These are phyloP conservation scores for Canavalia gladiata DNA, from an alignment of 306 rosid genomes.

Conservation along the genomic window DNA sequence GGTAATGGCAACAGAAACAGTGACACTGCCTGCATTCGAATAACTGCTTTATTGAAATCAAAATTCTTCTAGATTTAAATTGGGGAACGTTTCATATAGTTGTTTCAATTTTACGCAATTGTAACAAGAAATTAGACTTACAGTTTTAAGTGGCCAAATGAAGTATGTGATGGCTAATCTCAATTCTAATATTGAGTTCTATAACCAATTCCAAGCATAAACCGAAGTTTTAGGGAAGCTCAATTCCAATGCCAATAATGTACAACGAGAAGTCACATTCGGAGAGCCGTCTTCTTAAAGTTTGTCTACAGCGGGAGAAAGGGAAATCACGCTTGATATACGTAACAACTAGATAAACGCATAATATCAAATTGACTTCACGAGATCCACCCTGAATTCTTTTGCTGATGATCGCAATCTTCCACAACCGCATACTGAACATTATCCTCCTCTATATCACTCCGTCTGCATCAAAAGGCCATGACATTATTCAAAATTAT, in stretches of 20 bases:
- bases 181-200: conserved; percentile 24
- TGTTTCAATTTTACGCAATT: background rate
- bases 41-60: conserved; percentile 10
- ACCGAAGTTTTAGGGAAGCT: conserved; percentile 11
- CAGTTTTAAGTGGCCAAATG: background rate
- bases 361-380: conserved; percentile 35
- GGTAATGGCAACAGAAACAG: background rate
- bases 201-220: conserved; percentile 26
- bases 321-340: conserved; percentile 45
- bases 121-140: background rate
- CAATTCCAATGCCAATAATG: conserved; percentile 45
- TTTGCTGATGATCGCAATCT: conserved; percentile 40
- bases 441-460: conserved; percentile 43
- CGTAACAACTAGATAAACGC: conserved; percentile 29
- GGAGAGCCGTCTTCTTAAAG: conserved; percentile 36
- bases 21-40: background rate
- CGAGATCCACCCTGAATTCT: conserved; percentile 33
- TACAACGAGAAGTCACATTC: conserved; percentile 38
- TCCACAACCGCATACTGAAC: conserved; percentile 36
- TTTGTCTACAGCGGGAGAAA: conserved; percentile 43
- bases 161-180: conserved; percentile 12
- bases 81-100: conserved; percentile 1
- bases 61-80: background rate
- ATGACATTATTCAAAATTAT: conserved; percentile 20
- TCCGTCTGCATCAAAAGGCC: conserved; percentile 62